phyloP scores from a whole-genome alignment of 768 basidiomycete genomes.

The Collybiopsis confluens region DNA sequence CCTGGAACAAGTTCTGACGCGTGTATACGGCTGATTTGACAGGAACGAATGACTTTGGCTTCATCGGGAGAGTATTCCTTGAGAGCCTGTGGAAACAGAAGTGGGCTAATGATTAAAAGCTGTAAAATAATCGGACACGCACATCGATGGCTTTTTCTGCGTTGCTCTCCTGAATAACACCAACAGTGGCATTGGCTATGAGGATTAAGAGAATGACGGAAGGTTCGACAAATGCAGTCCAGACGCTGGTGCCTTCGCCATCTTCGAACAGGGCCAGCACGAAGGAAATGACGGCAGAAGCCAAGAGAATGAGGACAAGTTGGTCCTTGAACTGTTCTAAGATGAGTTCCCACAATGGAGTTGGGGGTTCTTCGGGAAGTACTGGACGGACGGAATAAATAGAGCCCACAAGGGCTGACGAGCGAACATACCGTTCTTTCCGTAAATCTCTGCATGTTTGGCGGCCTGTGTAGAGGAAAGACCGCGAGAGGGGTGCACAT shows the following conservation, averaged over 20 bases:
- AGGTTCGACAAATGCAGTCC: constrained; percentile 93
- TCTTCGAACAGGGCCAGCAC: constrained; percentile 87
- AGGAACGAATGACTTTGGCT: constrained; percentile 81
- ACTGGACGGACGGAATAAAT: constrained; percentile 41
- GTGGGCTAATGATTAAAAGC: not conserved
- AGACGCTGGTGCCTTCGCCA: constrained; percentile 55
- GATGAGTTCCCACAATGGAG: constrained; percentile 90
- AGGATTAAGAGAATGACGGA: constrained; percentile 93
- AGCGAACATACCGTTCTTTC: constrained; percentile 68
- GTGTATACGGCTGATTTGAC: constrained; percentile 67
- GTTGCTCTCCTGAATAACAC: constrained; percentile 94
- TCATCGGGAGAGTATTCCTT: constrained; percentile 98
- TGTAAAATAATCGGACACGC: constrained; percentile 27
- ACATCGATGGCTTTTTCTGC: constrained; percentile 98
- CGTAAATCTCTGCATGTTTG: constrained; percentile 75
- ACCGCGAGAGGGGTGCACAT: constrained; percentile 59
- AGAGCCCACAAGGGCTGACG: constrained; percentile 1
- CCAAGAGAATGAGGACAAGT: constrained; percentile 93
- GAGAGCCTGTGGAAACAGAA: constrained; percentile 62
- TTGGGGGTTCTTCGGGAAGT: constrained; percentile 87
- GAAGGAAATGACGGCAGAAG: constrained; percentile 90
- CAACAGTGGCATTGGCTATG: constrained; percentile 94
- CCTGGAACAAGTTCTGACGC: constrained; percentile 92
- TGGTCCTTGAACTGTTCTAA: constrained; percentile 99
- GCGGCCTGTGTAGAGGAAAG: constrained; percentile 63